These are phyloP conservation scores for Scheffersomyces spartinae DNA, from an alignment of 805 yeast genomes.

Conservation along the genomic window DNA sequence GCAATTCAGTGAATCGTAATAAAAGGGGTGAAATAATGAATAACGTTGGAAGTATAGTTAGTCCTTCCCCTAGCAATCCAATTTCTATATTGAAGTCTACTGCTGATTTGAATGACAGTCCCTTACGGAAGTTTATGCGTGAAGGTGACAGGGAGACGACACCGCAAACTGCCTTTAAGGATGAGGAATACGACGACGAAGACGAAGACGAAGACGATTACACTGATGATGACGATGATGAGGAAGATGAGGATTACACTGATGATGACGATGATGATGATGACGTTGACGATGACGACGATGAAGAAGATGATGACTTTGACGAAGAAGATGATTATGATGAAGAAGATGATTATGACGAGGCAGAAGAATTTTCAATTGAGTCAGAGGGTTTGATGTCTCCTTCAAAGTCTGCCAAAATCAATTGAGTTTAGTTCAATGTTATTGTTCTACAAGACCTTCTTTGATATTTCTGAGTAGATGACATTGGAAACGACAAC, in stretches of 20 bases:
- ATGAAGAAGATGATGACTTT: constrained; percentile 11
- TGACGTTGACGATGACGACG: constrained; percentile 17
- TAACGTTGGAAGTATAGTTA: constrained; percentile 4
- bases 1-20: constrained; percentile 2
- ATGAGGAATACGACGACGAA: constrained; percentile 13
- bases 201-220: constrained; percentile 16
- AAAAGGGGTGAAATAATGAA: constrained; percentile 6
- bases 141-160: constrained; percentile 7
- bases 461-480: no score
- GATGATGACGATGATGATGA: constrained; percentile 16
- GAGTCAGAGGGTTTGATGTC: no score
- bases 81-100: constrained; percentile 1
- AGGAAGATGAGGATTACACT: constrained; percentile 7
- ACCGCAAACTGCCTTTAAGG: constrained; percentile 21
- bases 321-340: constrained; percentile 21
- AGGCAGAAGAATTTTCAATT: constrained; percentile 6
- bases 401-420: no score
- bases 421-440: no score
- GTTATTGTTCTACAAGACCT: no score
- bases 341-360: constrained; percentile 15
- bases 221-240: constrained; percentile 15
- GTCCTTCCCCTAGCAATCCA: constrained; percentile 1
- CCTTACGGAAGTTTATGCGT: constrained; percentile 4
- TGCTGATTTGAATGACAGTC: constrained; percentile 3
- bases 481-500: no score